phyloP scores from a whole-genome alignment of 306 rosid genomes.

The Cyamopsis tetragonoloba region DNA sequence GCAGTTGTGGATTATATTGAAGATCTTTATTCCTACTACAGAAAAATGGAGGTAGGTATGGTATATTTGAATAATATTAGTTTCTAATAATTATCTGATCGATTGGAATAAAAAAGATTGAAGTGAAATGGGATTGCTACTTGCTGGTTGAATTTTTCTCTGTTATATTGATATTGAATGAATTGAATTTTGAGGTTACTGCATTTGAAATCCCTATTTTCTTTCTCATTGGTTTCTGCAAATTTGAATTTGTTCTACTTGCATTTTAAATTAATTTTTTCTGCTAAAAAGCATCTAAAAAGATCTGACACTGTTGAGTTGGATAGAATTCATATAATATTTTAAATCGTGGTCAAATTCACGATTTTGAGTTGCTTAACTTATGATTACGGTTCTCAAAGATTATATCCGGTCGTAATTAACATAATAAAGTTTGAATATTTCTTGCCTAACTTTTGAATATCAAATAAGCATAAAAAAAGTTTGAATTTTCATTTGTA shows the following conservation, averaged over 20 bases:
- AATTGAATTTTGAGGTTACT: background rate
- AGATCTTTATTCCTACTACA: conserved; percentile 66
- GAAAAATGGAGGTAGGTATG: conserved; percentile 66
- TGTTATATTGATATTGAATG: background rate
- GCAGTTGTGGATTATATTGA: conserved; percentile 80
- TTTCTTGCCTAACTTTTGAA: no score
- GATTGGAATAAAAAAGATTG: no score
- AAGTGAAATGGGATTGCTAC: no score
- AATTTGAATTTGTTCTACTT: background rate
- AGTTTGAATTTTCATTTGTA: background rate
- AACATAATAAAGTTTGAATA: no score
- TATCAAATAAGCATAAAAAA: background rate
- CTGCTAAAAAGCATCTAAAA: no score
- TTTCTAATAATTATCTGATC: background rate
- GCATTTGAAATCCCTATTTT: background rate
- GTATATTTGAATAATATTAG: background rate
- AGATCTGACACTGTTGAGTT: background rate
- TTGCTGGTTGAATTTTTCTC: no score
- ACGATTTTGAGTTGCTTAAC: no score
- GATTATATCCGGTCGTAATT: no score
- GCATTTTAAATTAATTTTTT: no score
- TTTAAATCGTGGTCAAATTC: no score
- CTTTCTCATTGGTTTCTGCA: background rate
- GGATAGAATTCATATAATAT: no score
- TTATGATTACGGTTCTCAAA: no score